Percentiles rank a stretch among this genome's conserved stretches.
These are phyloP conservation scores for Ciborinia camelliae DNA, from an alignment of 2,329 filamentous ascomycete species.

Conservation along the genomic window DNA sequence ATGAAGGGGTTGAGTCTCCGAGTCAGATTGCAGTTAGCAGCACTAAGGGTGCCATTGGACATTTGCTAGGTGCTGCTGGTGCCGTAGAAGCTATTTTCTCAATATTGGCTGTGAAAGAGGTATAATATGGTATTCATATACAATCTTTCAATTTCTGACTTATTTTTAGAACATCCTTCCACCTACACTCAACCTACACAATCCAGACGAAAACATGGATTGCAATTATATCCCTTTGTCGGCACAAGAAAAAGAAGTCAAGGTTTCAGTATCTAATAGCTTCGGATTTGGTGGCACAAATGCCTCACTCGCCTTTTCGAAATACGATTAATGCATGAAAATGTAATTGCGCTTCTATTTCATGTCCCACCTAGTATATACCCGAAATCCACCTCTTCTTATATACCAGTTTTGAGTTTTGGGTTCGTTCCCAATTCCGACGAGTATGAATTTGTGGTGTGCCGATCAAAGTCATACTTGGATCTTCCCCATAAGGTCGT, in stretches of 20 bases:
- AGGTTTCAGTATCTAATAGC: conserved; percentile 84
- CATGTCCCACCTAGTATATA: conserved; percentile 18
- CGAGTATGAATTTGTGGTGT: conserved; percentile 26
- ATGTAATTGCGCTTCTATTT: background rate
- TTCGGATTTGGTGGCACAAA: conserved; percentile 98
- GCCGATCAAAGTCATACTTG: conserved; percentile 20
- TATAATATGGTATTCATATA: conserved; percentile 44
- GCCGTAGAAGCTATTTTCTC: conserved; percentile 87
- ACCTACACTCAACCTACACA: conserved; percentile 78
- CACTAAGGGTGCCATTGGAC: conserved; percentile 89
- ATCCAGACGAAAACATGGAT: conserved; percentile 61
- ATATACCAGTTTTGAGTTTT: conserved; percentile 24
- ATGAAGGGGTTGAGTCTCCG: conserved; percentile 60
- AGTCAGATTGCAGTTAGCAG: conserved; percentile 78
- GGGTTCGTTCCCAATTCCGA: conserved; percentile 23
- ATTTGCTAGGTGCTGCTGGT: conserved; percentile 86
- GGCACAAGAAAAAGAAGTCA: conserved; percentile 67
- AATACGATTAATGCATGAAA: conserved; percentile 27
- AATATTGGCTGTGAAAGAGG: conserved; percentile 73
- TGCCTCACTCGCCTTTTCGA: conserved; percentile 73
- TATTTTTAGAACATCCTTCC: conserved; percentile 66
- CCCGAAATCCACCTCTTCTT: conserved; percentile 21
- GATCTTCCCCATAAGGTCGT: conserved; percentile 19
- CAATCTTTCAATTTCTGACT: conserved; percentile 12
- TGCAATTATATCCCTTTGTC: conserved; percentile 81